Conservation (phyloP, 257 asterid species). For the Primulina huaijiensis region DNA sequence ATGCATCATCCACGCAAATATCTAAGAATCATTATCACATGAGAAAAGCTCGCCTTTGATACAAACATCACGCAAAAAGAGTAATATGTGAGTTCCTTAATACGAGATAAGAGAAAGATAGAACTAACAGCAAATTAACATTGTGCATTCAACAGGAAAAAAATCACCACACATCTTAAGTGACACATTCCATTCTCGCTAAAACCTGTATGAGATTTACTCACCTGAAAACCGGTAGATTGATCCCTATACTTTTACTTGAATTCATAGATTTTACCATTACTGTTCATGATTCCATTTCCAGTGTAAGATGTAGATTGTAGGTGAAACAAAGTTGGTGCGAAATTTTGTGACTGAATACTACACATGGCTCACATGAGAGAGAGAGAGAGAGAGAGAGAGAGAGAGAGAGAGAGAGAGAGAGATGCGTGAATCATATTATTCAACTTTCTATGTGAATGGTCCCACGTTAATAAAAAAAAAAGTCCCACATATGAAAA, state of each 20-base stretch:
- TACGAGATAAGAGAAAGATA: background rate
- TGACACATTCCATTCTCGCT: background rate
- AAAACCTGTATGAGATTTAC: background rate
- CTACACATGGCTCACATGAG: too few relatives aligned
- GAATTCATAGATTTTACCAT: background rate
- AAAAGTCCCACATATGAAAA: too few relatives aligned
- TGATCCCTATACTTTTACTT: conserved; percentile 9
- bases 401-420: too few relatives aligned
- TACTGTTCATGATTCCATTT: conserved; percentile 7
- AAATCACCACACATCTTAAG: background rate
- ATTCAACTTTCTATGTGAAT: too few relatives aligned
- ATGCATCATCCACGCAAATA: conserved; percentile 1
- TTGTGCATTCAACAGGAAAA: background rate
- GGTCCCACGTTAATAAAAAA: too few relatives aligned
- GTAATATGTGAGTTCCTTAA: background rate
- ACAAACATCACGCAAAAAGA: conserved; percentile 9
- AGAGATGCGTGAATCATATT: too few relatives aligned
- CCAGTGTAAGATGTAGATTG: background rate
- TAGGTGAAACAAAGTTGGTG: background rate
- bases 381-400: too few relatives aligned
- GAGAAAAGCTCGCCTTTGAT: conserved; percentile 5
- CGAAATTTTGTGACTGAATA: too few relatives aligned
- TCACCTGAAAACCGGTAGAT: conserved; percentile 5
- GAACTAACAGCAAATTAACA: conserved; percentile 11
- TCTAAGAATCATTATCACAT: conserved; percentile 5